Conservation (phyloP, 495 filamentous ascomycete species). For the Neurospora tetrasperma region DNA sequence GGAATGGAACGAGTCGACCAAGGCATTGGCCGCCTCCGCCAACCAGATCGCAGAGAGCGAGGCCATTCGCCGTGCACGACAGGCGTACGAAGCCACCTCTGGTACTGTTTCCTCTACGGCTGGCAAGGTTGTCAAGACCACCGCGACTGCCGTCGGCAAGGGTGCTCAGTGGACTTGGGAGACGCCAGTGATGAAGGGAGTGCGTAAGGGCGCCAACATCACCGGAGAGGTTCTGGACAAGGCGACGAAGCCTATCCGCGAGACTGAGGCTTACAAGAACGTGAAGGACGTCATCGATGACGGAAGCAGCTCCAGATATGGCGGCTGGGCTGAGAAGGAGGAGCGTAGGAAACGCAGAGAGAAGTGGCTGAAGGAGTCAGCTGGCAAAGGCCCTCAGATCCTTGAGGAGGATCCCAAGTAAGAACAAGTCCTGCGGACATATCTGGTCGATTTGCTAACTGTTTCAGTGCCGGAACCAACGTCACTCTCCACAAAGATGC, state of each 20-base stretch:
- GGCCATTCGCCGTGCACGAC: conserved; percentile 72
- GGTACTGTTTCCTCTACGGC: conserved; percentile 64
- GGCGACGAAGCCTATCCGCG: conserved; percentile 81
- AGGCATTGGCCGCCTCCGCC: conserved; percentile 77
- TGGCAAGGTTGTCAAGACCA: conserved; percentile 68
- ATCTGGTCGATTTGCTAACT: conserved; percentile 9
- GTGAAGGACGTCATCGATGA: conserved; percentile 97
- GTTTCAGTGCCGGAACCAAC: conserved; percentile 74
- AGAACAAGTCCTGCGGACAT: conserved; percentile 21
- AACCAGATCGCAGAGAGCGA: conserved; percentile 92
- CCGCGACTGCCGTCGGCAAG: conserved; percentile 76
- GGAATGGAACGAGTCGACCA: conserved; percentile 98
- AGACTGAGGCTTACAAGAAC: conserved; percentile 87
- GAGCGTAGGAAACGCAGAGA: conserved; percentile 73
- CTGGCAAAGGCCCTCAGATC: conserved; percentile 42
- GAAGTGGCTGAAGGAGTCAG: conserved; percentile 47
- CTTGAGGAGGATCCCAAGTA: conserved; percentile 83
- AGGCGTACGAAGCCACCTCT: conserved; percentile 75
- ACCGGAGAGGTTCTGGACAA: conserved; percentile 85
- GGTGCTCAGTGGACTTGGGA: conserved; percentile 96
- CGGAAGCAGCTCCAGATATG: conserved; percentile 89
- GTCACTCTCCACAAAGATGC: conserved; percentile 94
- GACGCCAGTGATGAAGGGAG: conserved; percentile 80
- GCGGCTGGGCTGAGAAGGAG: conserved; percentile 92
- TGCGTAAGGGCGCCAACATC: conserved; percentile 73